Evolutionary conservation across 2,329 filamentous ascomycete genomes (phyloP), one percentile per base, ranked within the genome.

Genomic region (Fusarium tjaetaba): DNA sequence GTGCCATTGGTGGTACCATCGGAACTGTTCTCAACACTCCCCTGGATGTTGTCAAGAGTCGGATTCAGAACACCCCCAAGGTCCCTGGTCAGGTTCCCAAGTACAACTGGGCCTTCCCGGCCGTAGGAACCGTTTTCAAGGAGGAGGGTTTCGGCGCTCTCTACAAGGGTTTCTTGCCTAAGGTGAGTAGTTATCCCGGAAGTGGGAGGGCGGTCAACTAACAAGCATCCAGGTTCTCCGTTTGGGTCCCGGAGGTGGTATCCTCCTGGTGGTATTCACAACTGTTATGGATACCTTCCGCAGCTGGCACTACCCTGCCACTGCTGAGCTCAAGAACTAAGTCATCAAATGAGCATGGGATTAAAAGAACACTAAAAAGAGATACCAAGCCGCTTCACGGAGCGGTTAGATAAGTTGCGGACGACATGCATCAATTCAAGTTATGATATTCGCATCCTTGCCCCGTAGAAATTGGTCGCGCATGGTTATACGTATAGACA

Each of bases 91-190:
- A 89, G 61, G 85, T 91, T 28, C 94, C 94, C 80, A 99, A 99
- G 89, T 99, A 99, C 87, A 98, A 98, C 89, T 99, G 96, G 96
- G 96, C 96, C 38, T 97, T 92, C 90, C 94, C 94, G 52, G 91
- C 94, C 28, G 87, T 98, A 57, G 92, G 89, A 64, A 96, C 94
- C 13, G 94, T 99, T 69, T 91, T 94, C 84, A 94, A 90, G 85
- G 96, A 99, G 85, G 96, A 99, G 84, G 96, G 96, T 10, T 96
- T 97, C 81, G 85, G 84, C 53, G 96, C 96, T 43, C 87, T 99
- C 68, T 99, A 99, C 89, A 99, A 98, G 89, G 96, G 96, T 22
- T 99, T 99, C 88, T 80, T 96, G 72, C 96, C 96, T 76, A 99
- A 99, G 90, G 96, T 98, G 87, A 93, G 84, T 82, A 93, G 74